These are phyloP conservation scores for Mollisiaceae sp. DNA, from an alignment of 2,329 filamentous ascomycete genomes.

Conservation along the genomic window DNA sequence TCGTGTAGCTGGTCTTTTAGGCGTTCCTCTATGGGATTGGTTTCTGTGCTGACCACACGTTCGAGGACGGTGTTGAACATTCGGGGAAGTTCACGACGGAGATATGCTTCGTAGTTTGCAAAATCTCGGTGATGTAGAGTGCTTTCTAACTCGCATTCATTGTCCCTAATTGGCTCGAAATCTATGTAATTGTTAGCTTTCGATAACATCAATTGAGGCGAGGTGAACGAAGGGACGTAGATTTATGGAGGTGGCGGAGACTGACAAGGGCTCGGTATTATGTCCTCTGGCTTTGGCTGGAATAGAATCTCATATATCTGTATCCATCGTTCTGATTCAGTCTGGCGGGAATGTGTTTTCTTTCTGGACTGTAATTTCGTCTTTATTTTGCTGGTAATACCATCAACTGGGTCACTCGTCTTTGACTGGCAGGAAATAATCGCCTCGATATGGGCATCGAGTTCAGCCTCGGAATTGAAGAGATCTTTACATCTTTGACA, in stretches of 20 bases:
- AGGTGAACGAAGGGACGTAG: background rate
- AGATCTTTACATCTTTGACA: conserved; percentile 47
- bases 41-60: conserved; percentile 35
- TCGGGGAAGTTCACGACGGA: conserved; percentile 44
- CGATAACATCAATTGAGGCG: background rate
- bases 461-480: conserved; percentile 43
- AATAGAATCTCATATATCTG: conserved; percentile 47
- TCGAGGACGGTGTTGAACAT: conserved; percentile 44
- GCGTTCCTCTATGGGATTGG: conserved; percentile 37
- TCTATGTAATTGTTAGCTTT: conserved; percentile 2
- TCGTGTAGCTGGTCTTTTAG: conserved; percentile 36
- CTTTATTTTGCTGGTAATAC: conserved; percentile 46
- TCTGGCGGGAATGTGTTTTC: conserved; percentile 37
- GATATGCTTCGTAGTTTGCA: conserved; percentile 32
- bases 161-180: conserved; percentile 40
- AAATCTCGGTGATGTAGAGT: conserved; percentile 23
- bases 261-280: conserved; percentile 46
- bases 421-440: conserved; percentile 35
- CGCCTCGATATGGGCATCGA: conserved; percentile 43
- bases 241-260: background rate
- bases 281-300: conserved; percentile 34
- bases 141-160: conserved; percentile 38
- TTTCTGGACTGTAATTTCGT: conserved; percentile 44
- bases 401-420: conserved; percentile 41
- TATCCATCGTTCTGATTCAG: conserved; percentile 47